Conservation (phyloP, 768 basidiomycete species). For the Boletus coccyginus region DNA sequence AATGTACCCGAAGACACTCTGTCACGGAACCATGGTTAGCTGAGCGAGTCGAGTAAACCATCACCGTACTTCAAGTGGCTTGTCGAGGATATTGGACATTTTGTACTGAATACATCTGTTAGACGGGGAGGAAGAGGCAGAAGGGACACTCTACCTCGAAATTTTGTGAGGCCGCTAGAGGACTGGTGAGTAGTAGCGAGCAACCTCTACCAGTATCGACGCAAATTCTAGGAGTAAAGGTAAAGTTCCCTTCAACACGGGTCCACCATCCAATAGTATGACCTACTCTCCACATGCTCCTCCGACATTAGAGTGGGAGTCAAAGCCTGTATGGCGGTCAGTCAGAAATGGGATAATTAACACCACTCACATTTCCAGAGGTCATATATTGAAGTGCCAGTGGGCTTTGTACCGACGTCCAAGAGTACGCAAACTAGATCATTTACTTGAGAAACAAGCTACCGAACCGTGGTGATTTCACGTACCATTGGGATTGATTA, state of each 20-base stretch:
- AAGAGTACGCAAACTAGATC: slow-evolving; percentile 78
- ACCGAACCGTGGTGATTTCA: background rate
- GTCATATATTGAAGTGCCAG: slow-evolving; percentile 91
- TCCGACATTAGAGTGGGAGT: slow-evolving; percentile 81
- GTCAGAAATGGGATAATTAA: background rate
- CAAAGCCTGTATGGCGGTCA: slow-evolving; percentile 49
- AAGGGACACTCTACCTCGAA: slow-evolving; percentile 58
- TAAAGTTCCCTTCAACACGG: background rate
- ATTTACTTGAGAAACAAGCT: background rate
- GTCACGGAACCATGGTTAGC: background rate
- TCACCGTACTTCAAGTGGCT: slow-evolving; percentile 79
- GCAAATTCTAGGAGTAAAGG: slow-evolving; percentile 54
- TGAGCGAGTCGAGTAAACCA: background rate
- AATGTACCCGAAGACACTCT: slow-evolving; percentile 85
- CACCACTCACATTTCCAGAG: slow-evolving; percentile 79
- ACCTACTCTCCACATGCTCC: slow-evolving; percentile 93
- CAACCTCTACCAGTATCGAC: slow-evolving; percentile 79
- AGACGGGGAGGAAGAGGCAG: background rate
- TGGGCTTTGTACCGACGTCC: slow-evolving; percentile 95
- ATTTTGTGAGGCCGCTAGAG: slow-evolving; percentile 91
- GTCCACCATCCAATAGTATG: background rate
- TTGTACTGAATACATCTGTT: slow-evolving; percentile 58
- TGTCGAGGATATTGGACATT: slow-evolving; percentile 95
- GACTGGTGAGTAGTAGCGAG: slow-evolving; percentile 65
- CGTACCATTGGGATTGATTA: slow-evolving; percentile 79